phyloP scores from a whole-genome alignment of 805 yeast species.

The Isabelozyma rhagii region DNA sequence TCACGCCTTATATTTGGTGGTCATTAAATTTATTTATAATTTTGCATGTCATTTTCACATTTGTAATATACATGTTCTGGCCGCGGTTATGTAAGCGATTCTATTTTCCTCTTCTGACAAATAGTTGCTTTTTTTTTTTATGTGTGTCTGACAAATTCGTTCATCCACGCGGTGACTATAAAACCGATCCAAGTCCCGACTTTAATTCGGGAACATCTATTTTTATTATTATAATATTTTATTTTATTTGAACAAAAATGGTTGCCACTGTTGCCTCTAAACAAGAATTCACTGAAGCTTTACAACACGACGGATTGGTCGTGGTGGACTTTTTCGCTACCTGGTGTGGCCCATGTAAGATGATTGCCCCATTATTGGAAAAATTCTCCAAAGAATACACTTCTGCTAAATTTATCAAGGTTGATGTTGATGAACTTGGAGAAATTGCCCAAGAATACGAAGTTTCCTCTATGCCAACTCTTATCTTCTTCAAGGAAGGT shows the following conservation, averaged over 20 bases:
- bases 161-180: background rate
- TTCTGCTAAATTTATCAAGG: conserved; percentile 74
- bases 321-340: conserved; percentile 95
- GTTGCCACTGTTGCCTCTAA: conserved; percentile 29
- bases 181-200: background rate
- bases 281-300: conserved; percentile 65
- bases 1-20: too few relatives aligned
- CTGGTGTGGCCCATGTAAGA: conserved; percentile 99
- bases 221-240: too few relatives aligned
- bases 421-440: conserved; percentile 85
- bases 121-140: too few relatives aligned
- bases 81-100: background rate
- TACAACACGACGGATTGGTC: conserved; percentile 65
- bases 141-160: background rate
- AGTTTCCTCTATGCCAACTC: conserved; percentile 57
- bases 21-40: too few relatives aligned
- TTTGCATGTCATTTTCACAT: too few relatives aligned
- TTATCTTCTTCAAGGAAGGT: conserved; percentile 79
- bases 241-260: too few relatives aligned
- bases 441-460: conserved; percentile 69
- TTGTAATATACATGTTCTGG: background rate
- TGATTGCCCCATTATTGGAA: conserved; percentile 91
- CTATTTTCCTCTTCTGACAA: background rate
- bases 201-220: too few relatives aligned
- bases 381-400: conserved; percentile 69